Evolutionary conservation across 768 basidiomycete genomes (phyloP), one percentile per base, ranked within the genome.

Genomic region (Saitozyma podzolica): DNA sequence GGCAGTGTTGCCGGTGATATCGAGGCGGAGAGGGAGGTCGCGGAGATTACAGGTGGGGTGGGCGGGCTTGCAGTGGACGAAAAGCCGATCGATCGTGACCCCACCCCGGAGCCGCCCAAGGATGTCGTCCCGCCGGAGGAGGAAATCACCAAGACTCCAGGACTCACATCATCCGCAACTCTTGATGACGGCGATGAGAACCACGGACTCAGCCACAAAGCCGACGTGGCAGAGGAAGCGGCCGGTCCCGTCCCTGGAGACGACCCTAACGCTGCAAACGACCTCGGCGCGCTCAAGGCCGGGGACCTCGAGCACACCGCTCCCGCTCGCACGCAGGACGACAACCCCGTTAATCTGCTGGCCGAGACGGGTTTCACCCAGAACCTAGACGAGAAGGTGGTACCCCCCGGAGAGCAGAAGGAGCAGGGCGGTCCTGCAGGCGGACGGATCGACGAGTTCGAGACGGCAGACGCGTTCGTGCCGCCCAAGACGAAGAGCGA

Each of bases 371-470:
- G 16, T 11, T 54, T 66, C 19, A 47, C 60, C 0, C 67, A 68
- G 47, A 59, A 60, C 17, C 14, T 72, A 7, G 70, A 56, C 17
- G 70, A 72, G 49, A 48, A 66, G 19, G 47, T 48, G 49, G 62
- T 68, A 17, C 41, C 59, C 5, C 39, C 17, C 8, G 59, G 56
- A 16, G 64, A 72, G 39, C 45, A 50, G 47, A 72, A 66, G 29
- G 59, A 68, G 43, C 70, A 72, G 59, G 67, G 67, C 50, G 70
- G 70, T 11, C 54, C 51, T 17, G 70, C 70, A 2, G 70, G 70
- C 37, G 56, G 64, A 40, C 29, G 42, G 13, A 62, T 72, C 39
- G 65, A 63, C 17, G 65, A 65, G 20, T 58, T 64, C 14, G 67
- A 73, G 43, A 42, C 52, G 8, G 48, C 67, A 6, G 61, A 61